Base-by-base conservation (phyloP, 345 rosid species). In the Citrus unshiu region DNA sequence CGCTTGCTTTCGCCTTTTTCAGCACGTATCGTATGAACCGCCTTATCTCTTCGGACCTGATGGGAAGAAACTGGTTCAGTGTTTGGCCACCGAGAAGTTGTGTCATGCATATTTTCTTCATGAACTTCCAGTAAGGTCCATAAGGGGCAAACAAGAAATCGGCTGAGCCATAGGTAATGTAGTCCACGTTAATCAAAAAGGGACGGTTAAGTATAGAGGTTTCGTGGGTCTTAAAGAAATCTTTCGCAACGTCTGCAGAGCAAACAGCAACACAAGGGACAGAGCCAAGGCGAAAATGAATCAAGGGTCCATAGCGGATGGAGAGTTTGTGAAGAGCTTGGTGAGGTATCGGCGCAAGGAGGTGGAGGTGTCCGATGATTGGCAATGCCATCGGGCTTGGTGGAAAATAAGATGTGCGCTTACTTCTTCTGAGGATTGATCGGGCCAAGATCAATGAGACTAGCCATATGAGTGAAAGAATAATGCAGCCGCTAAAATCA, bases 81-180 rank as follows among this genome's bases (percentile, higher is more conserved):
- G 74, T 85, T 80, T n/a, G 87, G 51, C 51, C 85, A 7, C 87
- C 83, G 12, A 90, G 90, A 43, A 90, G 87, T 22, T 89, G 84
- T 5, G 86, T 54, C 89, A 85, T 81, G 74, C 88, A 85, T 21
- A 89, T 76, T 72, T 90, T 89, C 86, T 89, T 90, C 91, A 87
- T 84, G 88, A 89, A 90, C 86, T 86, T 87, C 92, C 93, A 90
- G 60, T 87, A 89, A n/a, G 87, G 79, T 37, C 92, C 93, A 12
- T 87, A 86, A 18, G 90, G 93, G 39, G 93, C 80, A 59, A 88
- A 90, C 8, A 84, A 58, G 81, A 90, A 89, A 80, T 83, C 89
- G 43, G 84, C 80, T 2, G 92, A 88, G 60, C 91, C 90, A 65
- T 90, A 89, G 1, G 92, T 86, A 35, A 87, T 89, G 82, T 73